Conservation (phyloP, 208 protist species). For the Acanthamoeba castellanii region DNA sequence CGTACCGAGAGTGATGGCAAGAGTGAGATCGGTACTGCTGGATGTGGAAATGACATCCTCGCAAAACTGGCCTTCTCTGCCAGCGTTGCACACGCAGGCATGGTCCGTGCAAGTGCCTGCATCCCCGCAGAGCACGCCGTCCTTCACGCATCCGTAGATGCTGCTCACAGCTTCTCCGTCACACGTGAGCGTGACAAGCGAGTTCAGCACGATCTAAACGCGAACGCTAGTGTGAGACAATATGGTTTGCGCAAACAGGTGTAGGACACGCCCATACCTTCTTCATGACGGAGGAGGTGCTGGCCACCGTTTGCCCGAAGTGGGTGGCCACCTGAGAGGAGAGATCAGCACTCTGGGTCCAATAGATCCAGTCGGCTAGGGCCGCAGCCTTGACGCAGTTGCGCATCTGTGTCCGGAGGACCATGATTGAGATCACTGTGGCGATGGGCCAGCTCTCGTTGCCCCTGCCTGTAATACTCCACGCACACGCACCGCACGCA, state of each 20-base stretch:
- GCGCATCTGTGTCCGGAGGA: not conserved
- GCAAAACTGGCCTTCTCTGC: not conserved
- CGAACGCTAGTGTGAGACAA: not conserved
- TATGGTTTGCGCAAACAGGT: too few species aligned
- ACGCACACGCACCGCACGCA: too few species aligned
- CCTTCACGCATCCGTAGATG: not conserved
- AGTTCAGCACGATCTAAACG: not conserved
- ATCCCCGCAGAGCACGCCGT: not conserved
- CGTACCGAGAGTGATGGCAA: not conserved
- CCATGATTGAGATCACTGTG: not conserved
- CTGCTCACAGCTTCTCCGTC: not conserved
- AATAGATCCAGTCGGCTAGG: not conserved
- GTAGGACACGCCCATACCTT: not conserved
- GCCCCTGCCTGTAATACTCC: not conserved
- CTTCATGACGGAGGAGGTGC: not conserved
- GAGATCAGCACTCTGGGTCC: not conserved
- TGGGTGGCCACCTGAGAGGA: not conserved
- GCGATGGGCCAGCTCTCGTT: not conserved
- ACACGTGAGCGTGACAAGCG: not conserved
- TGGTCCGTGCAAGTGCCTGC: not conserved
- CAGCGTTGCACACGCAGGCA: not conserved
- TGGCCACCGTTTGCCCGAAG: not conserved
- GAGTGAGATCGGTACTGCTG: not conserved
- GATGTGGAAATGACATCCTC: not conserved
- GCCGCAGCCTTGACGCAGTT: not conserved